Conservation (phyloP, 495 filamentous ascomycete genomes). For the Tuber microsphaerosporum region DNA sequence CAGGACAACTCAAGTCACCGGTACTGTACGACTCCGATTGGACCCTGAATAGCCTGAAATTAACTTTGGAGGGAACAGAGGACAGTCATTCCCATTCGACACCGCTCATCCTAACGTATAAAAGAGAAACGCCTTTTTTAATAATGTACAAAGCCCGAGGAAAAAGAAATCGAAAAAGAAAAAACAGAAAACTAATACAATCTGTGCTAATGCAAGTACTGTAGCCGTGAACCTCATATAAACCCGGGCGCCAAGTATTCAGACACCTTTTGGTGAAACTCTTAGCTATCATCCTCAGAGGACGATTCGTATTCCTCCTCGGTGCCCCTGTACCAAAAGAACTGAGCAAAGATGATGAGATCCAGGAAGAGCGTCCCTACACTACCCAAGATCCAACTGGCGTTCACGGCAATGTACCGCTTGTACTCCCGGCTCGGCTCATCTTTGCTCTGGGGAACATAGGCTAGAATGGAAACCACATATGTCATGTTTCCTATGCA, state of each 20-base stretch:
- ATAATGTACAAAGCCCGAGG: not conserved
- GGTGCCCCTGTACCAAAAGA: conserved; percentile 64
- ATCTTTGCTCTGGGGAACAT: conserved; percentile 56
- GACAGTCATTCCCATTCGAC: not conserved
- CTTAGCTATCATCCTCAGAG: conserved; percentile 26
- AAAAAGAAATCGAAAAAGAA: not conserved
- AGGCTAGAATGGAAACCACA: conserved; percentile 83
- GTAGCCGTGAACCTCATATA: not conserved
- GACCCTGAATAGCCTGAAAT: not conserved
- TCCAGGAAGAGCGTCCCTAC: conserved; percentile 80
- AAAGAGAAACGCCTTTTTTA: not conserved
- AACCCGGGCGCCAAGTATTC: not conserved
- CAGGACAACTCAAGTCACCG: too few relatives aligned
- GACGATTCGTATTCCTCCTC: conserved; percentile 29
- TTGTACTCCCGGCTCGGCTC: conserved; percentile 58
- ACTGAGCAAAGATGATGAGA: conserved; percentile 79
- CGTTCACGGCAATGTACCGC: conserved; percentile 75
- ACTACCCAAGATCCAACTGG: conserved; percentile 83
- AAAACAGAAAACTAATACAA: not conserved
- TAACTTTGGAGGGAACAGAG: not conserved
- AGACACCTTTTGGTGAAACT: not conserved
- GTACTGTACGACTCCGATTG: not conserved
- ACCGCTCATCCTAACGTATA: not conserved
- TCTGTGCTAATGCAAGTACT: not conserved
- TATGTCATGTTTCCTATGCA: conserved; percentile 92